phyloP scores from a whole-genome alignment of 352 stramenopile genomes.

The Stephanocyclus meneghinianus region DNA sequence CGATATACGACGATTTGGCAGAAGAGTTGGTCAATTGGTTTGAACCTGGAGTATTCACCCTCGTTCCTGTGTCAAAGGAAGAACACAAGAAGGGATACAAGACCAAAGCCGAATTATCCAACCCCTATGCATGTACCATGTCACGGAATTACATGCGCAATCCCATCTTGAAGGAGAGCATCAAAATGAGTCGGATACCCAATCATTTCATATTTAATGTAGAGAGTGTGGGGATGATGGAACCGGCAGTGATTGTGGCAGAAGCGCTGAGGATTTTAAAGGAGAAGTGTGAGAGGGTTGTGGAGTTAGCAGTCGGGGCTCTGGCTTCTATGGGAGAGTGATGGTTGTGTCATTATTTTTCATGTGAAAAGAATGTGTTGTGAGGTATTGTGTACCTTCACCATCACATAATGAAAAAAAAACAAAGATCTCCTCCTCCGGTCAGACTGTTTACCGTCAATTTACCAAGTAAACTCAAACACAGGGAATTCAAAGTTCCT shows the following conservation, averaged over 20 bases:
- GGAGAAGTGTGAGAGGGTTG: constrained; percentile 68
- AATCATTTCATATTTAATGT: constrained; percentile 96
- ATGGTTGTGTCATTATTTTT: background rate
- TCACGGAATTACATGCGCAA: constrained; percentile 93
- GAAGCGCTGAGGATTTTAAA: constrained; percentile 80
- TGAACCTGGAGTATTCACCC: constrained; percentile 77
- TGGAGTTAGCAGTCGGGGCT: constrained; percentile 42
- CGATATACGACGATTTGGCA: constrained; percentile 81
- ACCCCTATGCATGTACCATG: constrained; percentile 90
- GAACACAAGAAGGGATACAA: constrained; percentile 52
- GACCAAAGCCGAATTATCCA: constrained; percentile 60
- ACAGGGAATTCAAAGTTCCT: background rate
- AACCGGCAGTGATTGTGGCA: constrained; percentile 71
- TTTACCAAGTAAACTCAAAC: background rate
- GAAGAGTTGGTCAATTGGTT: constrained; percentile 83
- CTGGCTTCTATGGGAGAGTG: constrained; percentile 13
- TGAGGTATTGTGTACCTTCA: background rate
- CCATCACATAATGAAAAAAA: too few species aligned
- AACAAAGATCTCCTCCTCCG: too few species aligned
- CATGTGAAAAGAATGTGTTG: background rate
- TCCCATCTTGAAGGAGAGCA: constrained; percentile 63
- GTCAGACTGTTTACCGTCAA: too few species aligned
- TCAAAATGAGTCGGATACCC: constrained; percentile 89
- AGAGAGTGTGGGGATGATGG: constrained; percentile 83
- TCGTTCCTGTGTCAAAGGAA: constrained; percentile 56